Base-by-base conservation (phyloP, 768 basidiomycete genomes). In the Suillus spraguei region DNA sequence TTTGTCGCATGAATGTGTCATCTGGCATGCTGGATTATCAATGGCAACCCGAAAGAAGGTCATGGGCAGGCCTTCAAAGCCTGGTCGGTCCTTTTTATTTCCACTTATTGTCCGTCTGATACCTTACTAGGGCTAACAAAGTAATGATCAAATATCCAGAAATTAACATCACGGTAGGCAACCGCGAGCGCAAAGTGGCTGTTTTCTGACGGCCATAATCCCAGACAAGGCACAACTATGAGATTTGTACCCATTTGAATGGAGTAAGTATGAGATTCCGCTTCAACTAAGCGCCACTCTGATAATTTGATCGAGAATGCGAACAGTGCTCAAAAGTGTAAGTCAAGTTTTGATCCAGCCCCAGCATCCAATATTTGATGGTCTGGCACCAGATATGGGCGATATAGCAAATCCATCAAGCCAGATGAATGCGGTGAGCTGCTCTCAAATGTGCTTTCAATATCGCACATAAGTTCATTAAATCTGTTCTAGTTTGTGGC, bases 1-100 rank as follows among this genome's bases (percentile, higher is more conserved):
- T 1, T 77, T 96, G 14, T 87, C 91, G 36, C 94, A 96, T 68
- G 94, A 96, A 94, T 95, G 93, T 95, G 94, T 69, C 94, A 95
- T 77, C 75, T 96, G 39, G 94, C 94, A 3, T 85, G 85, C 62
- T 96, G 94, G 94, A 78, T 92, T 28, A 91, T 96, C 61, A 85
- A 90, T 71, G 78, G 82, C 20, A 81, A 86, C 11, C 83, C 87
- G 5, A 85, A 85, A 63, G 91, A 92, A 72, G 84, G 82, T 8
- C 93, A 95, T 67, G 93, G 93, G 8, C 80, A 76, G 49, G 75
- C 86, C 16, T 95, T 89, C 78, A 91, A 90, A 70, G 73, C 72
- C 56, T 95, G 93, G 93, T 90, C 63, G 62, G 82, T 50, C 55
- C 3, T 49, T 49, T 50, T 54, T 35, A 39, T 39, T 41, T 20